Base-by-base conservation (phyloP, 768 basidiomycete species). In the Jaapia argillacea region DNA sequence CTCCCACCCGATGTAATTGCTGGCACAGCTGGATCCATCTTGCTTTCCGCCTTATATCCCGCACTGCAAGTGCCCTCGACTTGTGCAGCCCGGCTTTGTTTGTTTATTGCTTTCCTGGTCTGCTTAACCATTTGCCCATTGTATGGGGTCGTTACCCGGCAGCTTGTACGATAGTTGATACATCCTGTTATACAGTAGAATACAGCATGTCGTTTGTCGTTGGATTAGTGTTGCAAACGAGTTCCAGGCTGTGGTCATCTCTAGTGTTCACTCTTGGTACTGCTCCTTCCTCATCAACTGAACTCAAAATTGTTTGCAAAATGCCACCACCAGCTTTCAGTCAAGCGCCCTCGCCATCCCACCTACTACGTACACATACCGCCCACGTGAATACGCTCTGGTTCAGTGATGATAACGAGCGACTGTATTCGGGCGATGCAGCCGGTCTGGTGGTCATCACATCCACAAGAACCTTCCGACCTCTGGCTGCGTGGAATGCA, bases 351-450 rank as follows among this genome's bases (percentile, higher is more conserved):
- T 72, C 81, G 5, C 93, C 91, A 0, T 65, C 74, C 3, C 86
- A 91, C 51, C 65, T 88, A 18, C 65, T 96, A 22, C 81, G 93
- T 7, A 66, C 73, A 2, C 93, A 97, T 56, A 64, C 70, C 0
- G 65, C 76, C 3, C 72, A 81, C 13, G 61, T 94, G 42, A 74
- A 65, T 43, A 64, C 74, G 0, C 43, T 93, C 26, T 68, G 62
- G 36, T 64, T 90, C 53, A 87, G 89, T 1, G 50, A 65, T 3
- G 77, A 85, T 56, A 88, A 90, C 54, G 76, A 85, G 48, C 68
- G 86, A 14, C 64, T 98, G 4, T 93, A 90, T 62, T 88, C 93
- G 5, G 92, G 84, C 3, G 94, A 98, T 53, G 65, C 71, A 4
- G 72, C 79, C 14, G 94, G 94, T 2, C 72, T 64, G n/a, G 77